phyloP scores from a whole-genome alignment of 768 basidiomycete genomes.

The Tylopilus subfusipes region DNA sequence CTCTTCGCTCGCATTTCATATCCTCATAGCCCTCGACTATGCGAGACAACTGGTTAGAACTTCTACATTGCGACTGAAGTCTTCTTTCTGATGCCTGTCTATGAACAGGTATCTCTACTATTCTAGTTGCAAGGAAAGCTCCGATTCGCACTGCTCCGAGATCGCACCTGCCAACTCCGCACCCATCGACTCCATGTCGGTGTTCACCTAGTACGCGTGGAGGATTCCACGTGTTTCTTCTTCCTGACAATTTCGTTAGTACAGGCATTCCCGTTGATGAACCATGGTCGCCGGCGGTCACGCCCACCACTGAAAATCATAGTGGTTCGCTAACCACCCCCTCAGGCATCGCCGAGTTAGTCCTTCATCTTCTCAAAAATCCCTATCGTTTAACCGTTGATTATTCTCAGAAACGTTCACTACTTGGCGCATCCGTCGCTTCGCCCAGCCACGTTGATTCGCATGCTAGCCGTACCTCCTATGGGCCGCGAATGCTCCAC shows the following conservation, averaged over 20 bases:
- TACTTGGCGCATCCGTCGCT: not conserved
- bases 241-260: constrained; percentile 9
- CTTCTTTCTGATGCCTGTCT: not conserved
- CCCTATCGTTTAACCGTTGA: not conserved
- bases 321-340: not conserved
- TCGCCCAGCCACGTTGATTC: not conserved
- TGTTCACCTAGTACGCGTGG: constrained; percentile 8
- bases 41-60: constrained; percentile 8
- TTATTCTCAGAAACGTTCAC: constrained; percentile 5
- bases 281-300: not conserved
- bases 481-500: not conserved
- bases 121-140: not conserved
- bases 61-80: not conserved
- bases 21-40: constrained; percentile 3
- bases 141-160: not conserved
- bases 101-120: not conserved
- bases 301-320: not conserved
- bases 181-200: not conserved
- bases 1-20: not conserved
- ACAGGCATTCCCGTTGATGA: not conserved
- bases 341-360: constrained; percentile 10
- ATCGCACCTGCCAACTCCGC: not conserved
- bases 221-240: not conserved
- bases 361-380: not conserved
- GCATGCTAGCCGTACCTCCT: not conserved